phyloP scores from a whole-genome alignment of 306 rosid genomes.

The Castanea sativa region DNA sequence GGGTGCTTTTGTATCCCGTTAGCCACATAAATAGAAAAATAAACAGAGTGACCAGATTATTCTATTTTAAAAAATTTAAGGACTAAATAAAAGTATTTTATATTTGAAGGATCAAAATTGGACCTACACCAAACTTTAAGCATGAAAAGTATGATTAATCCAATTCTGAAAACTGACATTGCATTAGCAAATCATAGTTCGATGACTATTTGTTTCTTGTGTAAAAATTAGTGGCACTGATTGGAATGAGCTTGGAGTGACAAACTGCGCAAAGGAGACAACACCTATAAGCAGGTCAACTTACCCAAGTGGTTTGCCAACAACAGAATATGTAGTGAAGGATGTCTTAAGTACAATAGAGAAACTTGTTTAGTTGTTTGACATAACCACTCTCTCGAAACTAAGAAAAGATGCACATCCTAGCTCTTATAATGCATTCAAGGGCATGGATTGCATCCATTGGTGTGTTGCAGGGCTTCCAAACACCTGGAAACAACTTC shows the following conservation, averaged over 20 bases:
- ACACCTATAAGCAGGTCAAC: conserved; percentile 51
- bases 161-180: neutral
- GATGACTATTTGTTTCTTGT: neutral
- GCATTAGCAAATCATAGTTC: neutral
- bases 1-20: too few relatives aligned
- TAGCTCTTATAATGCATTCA: conserved; percentile 43
- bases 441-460: conserved; percentile 69
- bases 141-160: neutral
- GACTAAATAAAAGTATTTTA: too few relatives aligned
- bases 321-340: conserved; percentile 31
- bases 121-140: too few relatives aligned
- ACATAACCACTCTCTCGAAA: conserved; percentile 65
- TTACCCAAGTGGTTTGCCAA: conserved; percentile 43
- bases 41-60: too few relatives aligned
- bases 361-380: conserved; percentile 45
- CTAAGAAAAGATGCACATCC: conserved; percentile 82
- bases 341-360: conserved; percentile 32
- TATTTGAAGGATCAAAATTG: too few relatives aligned
- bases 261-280: conserved; percentile 55
- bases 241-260: conserved; percentile 46
- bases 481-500: conserved; percentile 68
- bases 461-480: conserved; percentile 78
- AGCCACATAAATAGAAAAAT: too few relatives aligned
- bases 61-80: too few relatives aligned
- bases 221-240: conserved; percentile 40